Base-by-base conservation (phyloP, 768 basidiomycete species). In the Russula foetens region DNA sequence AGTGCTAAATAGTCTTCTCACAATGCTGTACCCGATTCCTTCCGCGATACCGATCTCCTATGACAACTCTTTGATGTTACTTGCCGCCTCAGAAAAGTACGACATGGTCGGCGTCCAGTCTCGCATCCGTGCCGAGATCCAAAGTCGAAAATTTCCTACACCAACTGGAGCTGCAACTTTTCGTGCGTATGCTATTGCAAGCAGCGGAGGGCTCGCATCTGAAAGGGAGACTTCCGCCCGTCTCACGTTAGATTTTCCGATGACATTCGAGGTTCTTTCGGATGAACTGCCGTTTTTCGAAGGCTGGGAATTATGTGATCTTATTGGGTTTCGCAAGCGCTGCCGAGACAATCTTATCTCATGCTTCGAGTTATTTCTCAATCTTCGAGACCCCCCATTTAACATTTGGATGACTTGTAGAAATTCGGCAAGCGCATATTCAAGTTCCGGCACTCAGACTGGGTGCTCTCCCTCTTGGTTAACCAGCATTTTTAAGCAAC, bases 51-150 rank as follows among this genome's bases (percentile, higher is more conserved):
- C 61, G 6, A n/a, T n/a, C 15, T 43, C 61, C 0, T 60, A 51
- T 12, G 52, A 53, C 28, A 49, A 28, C 4, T 14, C 54, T 5
- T 26, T 53, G 26, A 39, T 8, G 15, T 50, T 66, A 21, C 47
- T 68, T 9, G 60, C 59, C 5, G 60, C 67, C 2, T 61, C 63
- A 1, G 28, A 47, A 21, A 71, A 71, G 54, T 71, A 70, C 54
- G 53, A 68, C 7, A 67, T 71, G 62, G 28, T 12, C 21, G 33
- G 35, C 44, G 35, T 60, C 33, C 28, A 28, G 14, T 45, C 26
- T 17, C 17, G 12, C 9, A 61, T 56, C 23, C 46, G 52, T 15
- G 46, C 31, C 28, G 33, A 52, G 21, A n/a, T 53, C 28, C 15
- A 39, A 41, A n/a, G 29, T 46, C 31, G 19, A 15, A 15, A 8